Base-by-base conservation (phyloP, 805 yeast genomes). In the Torulaspora franciscae region DNA sequence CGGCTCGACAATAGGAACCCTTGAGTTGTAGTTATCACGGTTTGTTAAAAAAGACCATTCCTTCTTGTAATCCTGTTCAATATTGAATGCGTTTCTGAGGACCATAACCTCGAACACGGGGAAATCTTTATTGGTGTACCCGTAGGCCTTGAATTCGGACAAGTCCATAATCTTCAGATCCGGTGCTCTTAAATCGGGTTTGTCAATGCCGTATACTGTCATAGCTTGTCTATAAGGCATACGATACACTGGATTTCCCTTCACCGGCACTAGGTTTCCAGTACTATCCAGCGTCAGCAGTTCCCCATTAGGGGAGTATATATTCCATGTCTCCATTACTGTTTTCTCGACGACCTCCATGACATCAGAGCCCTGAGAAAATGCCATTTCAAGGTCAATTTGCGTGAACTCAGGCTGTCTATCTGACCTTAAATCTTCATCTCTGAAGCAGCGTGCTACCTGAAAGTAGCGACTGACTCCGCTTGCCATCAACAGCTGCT, bases 321-420 rank as follows among this genome's bases (percentile, higher is more conserved):
- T 62, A 2, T 58, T 58, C 90, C 95, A 88, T 1, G 81, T 70
- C 1, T 59, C 59, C 5, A 64, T 59, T 0, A 88, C 75, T 0
- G 85, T 60, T 10, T 68, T 67, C 56, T 83, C 85, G 2, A 91
- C 80, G 0, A 79, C 81, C 0, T 60, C 45, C 62, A 78, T 80
- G 5, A 93, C 95, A 52, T 85, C 86, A 11, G 71, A 67, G 26
- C 79, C 78, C 50, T 73, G 72, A 2, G 90, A 82, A 69, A 83
- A 93, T 14, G 90, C 77, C 91, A 93, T 83, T 64, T 93, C 99
- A 66, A 93, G 56, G 71, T 93, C 99, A n/a, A 93, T 69, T 66
- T 93, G 99, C 0, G 99, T 93, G 63, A 93, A 93, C 62, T 93
- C 99, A 0, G 98, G 98, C 66, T 93, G 99, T 65, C 99, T 77